These are phyloP conservation scores for Podospora pseudoanserina DNA, from an alignment of 495 filamentous ascomycete genomes.

Conservation along the genomic window DNA sequence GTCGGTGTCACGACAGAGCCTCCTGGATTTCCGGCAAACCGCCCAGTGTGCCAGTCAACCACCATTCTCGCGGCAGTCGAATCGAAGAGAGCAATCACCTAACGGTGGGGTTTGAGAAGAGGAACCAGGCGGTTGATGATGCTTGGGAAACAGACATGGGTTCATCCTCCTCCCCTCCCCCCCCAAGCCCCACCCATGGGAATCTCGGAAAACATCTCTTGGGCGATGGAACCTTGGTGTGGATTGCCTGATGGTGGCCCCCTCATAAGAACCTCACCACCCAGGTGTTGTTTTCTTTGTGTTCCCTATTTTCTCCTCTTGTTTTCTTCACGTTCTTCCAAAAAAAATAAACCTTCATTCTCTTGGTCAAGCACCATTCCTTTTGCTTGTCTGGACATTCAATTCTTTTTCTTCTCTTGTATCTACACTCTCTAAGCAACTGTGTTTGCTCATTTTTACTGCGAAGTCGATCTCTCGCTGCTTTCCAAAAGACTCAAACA, in stretches of 20 bases:
- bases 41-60: constrained; percentile 1
- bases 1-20: constrained; percentile 19
- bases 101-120: background rate
- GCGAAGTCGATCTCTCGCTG: constrained; percentile 51
- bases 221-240: constrained; percentile 1
- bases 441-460: constrained; percentile 37
- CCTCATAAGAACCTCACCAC: constrained; percentile 10
- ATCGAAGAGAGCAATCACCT: constrained; percentile 8
- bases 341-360: constrained; percentile 27
- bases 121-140: background rate
- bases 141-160: background rate
- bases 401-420: constrained; percentile 28
- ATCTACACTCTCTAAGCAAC: constrained; percentile 40
- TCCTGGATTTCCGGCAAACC: constrained; percentile 22
- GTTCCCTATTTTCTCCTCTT: constrained; percentile 19
- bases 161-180: background rate
- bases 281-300: constrained; percentile 10
- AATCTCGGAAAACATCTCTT: constrained; percentile 6
- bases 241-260: constrained; percentile 5
- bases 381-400: constrained; percentile 36
- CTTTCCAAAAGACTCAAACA: constrained; percentile 31
- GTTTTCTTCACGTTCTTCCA: constrained; percentile 23
- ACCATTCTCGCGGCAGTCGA: background rate
- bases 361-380: constrained; percentile 33
- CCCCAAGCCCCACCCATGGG: background rate